Base-by-base conservation (phyloP, 352 stramenopile species). In the Pythium utonaiense region DNA sequence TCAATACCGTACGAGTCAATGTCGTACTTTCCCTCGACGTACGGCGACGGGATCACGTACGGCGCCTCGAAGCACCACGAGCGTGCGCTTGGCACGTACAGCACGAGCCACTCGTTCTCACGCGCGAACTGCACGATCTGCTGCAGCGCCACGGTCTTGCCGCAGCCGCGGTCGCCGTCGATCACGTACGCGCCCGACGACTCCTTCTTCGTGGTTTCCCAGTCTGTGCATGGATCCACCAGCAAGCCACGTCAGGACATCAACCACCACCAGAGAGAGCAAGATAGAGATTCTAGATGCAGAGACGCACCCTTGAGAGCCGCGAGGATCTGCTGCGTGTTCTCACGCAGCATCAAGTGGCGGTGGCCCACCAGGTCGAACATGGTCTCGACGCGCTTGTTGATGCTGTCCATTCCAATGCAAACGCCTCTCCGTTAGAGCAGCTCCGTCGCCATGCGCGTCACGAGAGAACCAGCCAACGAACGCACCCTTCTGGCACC, bases 41-140 rank as follows among this genome's bases (percentile, higher is more conserved):
- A 80, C 1, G 81, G 79, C 62, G 85, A 94, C 70, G 78, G 78
- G 69, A 91, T 93, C 62, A 96, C 85, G 66, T 93, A 93, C 48
- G 83, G 84, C 22, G 83, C 85, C 36, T 93, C 83, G 21, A 78
- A 63, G 57, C 75, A 89, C 84, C 84, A 95, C 58, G 83, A 78
- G 51, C 86, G 84, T 52, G 83, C 78, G 56, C 78, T 73, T 16
- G 85, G 86, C 27, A 93, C 73, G 66, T 93, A 94, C 24, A 96
- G 75, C 60, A 93, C 83, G 58, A 96, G 70, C 86, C 86, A 96
- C 42, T 87, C 75, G 67, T 75, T 91, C 60, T 93, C 86, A 25
- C 86, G 84, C 40, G 86, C 86, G 55, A 80, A 94, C 67, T 94
- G 83, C 66, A 96, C 86, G 59, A 94, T 91, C 73, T 96, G 85